Evolutionary conservation across 805 yeast genomes (phyloP).

Genomic region (Myxozyma mucilagina): DNA sequence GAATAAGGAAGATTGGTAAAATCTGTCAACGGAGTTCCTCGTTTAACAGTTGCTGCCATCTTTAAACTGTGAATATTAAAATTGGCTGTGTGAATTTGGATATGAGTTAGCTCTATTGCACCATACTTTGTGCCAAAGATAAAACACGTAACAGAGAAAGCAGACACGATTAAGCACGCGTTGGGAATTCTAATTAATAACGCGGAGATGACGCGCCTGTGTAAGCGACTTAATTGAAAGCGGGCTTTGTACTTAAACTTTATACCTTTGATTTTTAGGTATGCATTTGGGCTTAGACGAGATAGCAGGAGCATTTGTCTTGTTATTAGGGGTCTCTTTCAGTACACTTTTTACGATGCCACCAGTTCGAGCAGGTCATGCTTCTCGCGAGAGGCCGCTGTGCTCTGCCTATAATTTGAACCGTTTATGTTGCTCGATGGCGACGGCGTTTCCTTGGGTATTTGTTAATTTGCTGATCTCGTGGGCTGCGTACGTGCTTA

Average conservation of each 20-base stretch:
- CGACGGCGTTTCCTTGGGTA: conserved; percentile 39
- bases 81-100: background rate
- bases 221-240: background rate
- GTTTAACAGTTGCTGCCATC: conserved; percentile 17
- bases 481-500: conserved; percentile 39
- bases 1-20: conserved; percentile 20
- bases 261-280: background rate
- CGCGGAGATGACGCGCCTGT: conserved; percentile 8
- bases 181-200: background rate
- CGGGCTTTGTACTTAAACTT: background rate
- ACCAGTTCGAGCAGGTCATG: background rate
- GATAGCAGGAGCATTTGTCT: background rate
- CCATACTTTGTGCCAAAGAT: background rate
- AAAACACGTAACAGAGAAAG: background rate
- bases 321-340: background rate
- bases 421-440: conserved; percentile 20
- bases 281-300: background rate
- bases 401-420: conserved; percentile 14
- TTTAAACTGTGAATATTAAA: background rate
- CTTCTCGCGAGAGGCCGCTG: background rate
- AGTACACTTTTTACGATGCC: background rate
- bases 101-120: background rate
- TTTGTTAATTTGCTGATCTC: conserved; percentile 35
- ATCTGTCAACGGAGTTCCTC: conserved; percentile 24
- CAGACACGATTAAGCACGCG: background rate